Percentiles rank a stretch among this genome's conserved stretches.
Evolutionary conservation across 2,329 filamentous ascomycete genomes (phyloP).

Genomic region (Phialocephala subalpina): DNA sequence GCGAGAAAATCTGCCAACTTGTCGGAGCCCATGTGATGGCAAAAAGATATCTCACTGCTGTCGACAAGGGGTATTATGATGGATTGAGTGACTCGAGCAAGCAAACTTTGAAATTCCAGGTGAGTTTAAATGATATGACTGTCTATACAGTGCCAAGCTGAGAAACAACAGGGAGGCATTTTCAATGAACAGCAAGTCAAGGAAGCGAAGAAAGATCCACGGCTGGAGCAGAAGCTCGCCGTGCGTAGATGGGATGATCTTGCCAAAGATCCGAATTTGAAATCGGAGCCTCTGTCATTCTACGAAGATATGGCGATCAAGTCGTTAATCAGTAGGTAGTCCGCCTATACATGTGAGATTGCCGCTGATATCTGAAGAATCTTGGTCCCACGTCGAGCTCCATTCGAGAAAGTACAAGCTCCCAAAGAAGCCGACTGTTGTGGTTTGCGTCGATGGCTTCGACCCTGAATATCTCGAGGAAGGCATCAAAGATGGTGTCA

Average conservation of each 20-base stretch:
- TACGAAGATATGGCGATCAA: conserved; percentile 22
- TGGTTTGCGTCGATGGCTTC: neutral
- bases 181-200: conserved; percentile 23
- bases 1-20: conserved; percentile 4
- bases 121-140: neutral
- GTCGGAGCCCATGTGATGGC: conserved; percentile 20
- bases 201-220: conserved; percentile 19
- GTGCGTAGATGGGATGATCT: conserved; percentile 24
- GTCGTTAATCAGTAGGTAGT: conserved; percentile 18
- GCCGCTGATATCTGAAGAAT: neutral
- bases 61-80: conserved; percentile 20
- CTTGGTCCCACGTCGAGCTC: neutral
- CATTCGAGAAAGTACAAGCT: neutral
- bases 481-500: neutral
- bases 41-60: conserved; percentile 22
- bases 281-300: conserved; percentile 7
- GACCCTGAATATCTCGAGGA: neutral
- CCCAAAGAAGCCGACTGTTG: neutral
- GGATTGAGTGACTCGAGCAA: conserved; percentile 24
- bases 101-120: conserved; percentile 18
- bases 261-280: conserved; percentile 18
- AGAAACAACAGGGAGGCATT: conserved; percentile 19
- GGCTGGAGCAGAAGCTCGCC: conserved; percentile 19
- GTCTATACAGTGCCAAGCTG: neutral
- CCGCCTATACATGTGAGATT: neutral